Percentiles rank a stretch among this genome's conserved stretches.
phyloP scores from a whole-genome alignment of 2,329 filamentous ascomycete species.

The Curvularia lunata region DNA sequence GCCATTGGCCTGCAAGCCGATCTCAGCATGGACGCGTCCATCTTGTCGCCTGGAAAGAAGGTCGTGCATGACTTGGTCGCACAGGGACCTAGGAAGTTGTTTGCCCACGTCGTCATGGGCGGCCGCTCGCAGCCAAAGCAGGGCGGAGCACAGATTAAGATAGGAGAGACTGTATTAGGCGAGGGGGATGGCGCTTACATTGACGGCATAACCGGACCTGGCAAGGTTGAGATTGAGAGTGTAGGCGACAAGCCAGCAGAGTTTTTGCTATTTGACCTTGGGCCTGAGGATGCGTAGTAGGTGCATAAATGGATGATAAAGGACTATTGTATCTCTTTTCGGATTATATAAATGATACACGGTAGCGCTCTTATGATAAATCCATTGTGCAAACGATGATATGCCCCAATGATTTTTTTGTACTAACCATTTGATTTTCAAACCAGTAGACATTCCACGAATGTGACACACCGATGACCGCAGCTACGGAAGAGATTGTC shows the following conservation, averaged over 20 bases:
- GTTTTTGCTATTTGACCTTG: constrained; percentile 60
- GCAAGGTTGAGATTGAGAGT: constrained; percentile 55
- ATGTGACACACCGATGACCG: background rate
- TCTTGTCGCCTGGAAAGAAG: constrained; percentile 68
- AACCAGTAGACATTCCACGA: background rate
- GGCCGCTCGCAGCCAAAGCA: constrained; percentile 62
- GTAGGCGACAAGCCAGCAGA: constrained; percentile 55
- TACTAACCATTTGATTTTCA: background rate
- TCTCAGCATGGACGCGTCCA: constrained; percentile 79
- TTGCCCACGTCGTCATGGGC: constrained; percentile 78
- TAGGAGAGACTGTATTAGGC: constrained; percentile 69
- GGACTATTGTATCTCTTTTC: background rate
- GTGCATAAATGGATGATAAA: background rate
- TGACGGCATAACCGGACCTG: constrained; percentile 55
- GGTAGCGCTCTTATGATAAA: background rate
- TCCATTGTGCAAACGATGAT: background rate
- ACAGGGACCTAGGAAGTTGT: constrained; percentile 72
- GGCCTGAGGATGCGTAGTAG: constrained; percentile 31
- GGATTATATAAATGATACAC: background rate
- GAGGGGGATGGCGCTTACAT: constrained; percentile 87
- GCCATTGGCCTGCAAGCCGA: constrained; percentile 84
- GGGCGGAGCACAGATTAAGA: constrained; percentile 73
- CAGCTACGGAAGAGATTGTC: constrained; percentile 15
- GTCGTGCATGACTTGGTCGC: constrained; percentile 78
- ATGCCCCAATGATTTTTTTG: background rate